A percentile compares a stretch with the other conserved stretches of the same genome.
phyloP scores from a whole-genome alignment of 176 grass and related monocot genomes.

The Chrysopogon serrulatus region DNA sequence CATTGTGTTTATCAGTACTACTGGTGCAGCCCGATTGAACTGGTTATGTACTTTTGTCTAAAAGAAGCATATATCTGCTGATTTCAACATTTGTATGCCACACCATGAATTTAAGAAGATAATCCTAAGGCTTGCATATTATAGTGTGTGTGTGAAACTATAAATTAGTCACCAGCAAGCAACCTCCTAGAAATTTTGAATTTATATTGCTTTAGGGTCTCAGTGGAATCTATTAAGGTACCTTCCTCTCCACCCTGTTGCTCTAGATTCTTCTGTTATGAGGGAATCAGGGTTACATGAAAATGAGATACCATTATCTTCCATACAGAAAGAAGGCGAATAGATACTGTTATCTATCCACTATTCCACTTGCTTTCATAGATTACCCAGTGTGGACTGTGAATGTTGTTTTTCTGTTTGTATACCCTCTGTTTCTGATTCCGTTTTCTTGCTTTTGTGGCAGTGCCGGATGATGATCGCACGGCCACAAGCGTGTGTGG shows the following conservation, averaged over 20 bases:
- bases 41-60: not conserved
- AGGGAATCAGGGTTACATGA: not conserved
- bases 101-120: not conserved
- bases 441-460: not conserved
- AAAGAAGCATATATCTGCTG: not conserved
- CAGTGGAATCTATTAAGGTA: not conserved
- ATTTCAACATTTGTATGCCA: not conserved
- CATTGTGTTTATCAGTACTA: slow-evolving; percentile 7
- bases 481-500: slow-evolving; percentile 90
- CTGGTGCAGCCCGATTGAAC: not conserved
- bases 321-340: not conserved
- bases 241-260: not conserved
- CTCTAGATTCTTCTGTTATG: not conserved
- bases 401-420: slow-evolving; percentile 1
- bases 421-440: not conserved
- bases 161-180: not conserved
- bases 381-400: not conserved
- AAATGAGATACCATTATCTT: not conserved
- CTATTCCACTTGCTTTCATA: not conserved
- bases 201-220: not conserved
- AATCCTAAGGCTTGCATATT: not conserved
- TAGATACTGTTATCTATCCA: not conserved
- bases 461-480: slow-evolving; percentile 82
- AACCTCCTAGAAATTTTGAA: not conserved
- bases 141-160: not conserved